These are phyloP conservation scores for Marasmius sp. DNA, from an alignment of 1,284 basidiomycete species.

Conservation along the genomic window DNA sequence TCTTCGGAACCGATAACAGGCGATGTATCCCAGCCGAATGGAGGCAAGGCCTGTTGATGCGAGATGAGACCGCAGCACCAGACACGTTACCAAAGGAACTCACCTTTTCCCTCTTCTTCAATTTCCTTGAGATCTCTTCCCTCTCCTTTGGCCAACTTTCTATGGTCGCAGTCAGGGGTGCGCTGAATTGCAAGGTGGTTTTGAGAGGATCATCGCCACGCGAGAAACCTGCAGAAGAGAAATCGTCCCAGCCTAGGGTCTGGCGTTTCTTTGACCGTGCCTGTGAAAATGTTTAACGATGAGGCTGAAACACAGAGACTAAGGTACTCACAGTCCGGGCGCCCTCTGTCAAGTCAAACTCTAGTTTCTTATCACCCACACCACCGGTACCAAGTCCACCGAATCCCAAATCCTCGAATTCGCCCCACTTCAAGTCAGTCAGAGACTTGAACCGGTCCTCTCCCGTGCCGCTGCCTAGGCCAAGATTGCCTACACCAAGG, in stretches of 20 bases:
- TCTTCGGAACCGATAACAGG: conserved; percentile 73
- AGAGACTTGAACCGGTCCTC: conserved; percentile 57
- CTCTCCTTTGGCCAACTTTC: conserved; percentile 72
- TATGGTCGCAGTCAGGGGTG: conserved; percentile 59
- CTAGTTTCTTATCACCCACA: conserved; percentile 58
- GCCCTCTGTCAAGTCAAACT: conserved; percentile 85
- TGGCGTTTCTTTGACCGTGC: conserved; percentile 69
- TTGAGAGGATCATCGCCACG: conserved; percentile 72
- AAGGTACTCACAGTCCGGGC: conserved; percentile 67
- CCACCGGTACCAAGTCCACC: conserved; percentile 38
- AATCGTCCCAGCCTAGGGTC: conserved; percentile 86
- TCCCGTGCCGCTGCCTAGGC: neutral
- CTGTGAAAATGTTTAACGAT: conserved; percentile 35
- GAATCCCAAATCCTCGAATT: conserved; percentile 83
- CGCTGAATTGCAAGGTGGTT: conserved; percentile 73
- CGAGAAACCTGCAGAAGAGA: conserved; percentile 78
- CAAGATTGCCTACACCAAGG: neutral
- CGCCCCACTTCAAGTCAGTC: conserved; percentile 85
- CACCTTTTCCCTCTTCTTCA: conserved; percentile 79
- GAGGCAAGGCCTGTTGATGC: conserved; percentile 49
- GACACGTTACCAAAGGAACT: neutral
- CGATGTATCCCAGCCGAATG: conserved; percentile 85
- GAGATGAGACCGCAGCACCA: neutral
- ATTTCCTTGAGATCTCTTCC: conserved; percentile 70
- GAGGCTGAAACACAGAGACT: conserved; percentile 7